Base-by-base conservation (phyloP, 257 asterid genomes). In the Eucommia ulmoides region DNA sequence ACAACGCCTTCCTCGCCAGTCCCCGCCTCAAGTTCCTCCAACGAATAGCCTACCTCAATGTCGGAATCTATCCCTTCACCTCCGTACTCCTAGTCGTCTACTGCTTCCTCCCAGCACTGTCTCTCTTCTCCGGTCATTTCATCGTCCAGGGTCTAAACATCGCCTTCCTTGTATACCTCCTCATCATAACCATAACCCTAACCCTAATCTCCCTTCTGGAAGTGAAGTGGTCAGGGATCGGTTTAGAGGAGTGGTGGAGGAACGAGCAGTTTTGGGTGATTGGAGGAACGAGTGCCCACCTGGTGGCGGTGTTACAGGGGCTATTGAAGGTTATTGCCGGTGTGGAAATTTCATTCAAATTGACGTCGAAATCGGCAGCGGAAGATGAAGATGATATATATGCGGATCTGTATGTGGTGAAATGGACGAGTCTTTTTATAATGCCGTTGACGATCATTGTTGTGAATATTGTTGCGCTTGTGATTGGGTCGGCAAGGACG, bases 201-300 rank as follows among this genome's bases (percentile, higher is more conserved):
- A 63, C 74, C 49, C 67, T 64, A 65, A 82, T 89, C 49, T 78
- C 94, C 48, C 83, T 89, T 11, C 84, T 89, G 4, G 98, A 89
- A 67, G 98, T 89, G 12, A 89, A 81, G 51, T 89, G 98, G 96
- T 83, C 98, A 0, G 94, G 98, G 0, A 80, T 80, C 15, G 94
- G 65, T 48, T 79, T 89, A 0, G 98, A 89, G 42, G 98, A 89
- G 25, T 79, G 79, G 80, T 89, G 96, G 98, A 62, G 98, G 14
- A 89, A 89, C 59, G 98, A 89, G 66, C 98, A 89, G 45, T 89
- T 89, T 50, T 89, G 98, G 98, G 88, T 65, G 22, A 91, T 91
- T 15, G 96, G 98, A 1, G 96, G 96, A 41, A 48, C 80, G 3
- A 85, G 96, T 51, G 98, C 96, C 0, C 98, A 91, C 47, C 68